A percentile compares a stretch with the other conserved stretches of the same genome.
These are phyloP conservation scores for Pseudomassariella vexata DNA, from an alignment of 2,329 filamentous ascomycete genomes.

Conservation along the genomic window DNA sequence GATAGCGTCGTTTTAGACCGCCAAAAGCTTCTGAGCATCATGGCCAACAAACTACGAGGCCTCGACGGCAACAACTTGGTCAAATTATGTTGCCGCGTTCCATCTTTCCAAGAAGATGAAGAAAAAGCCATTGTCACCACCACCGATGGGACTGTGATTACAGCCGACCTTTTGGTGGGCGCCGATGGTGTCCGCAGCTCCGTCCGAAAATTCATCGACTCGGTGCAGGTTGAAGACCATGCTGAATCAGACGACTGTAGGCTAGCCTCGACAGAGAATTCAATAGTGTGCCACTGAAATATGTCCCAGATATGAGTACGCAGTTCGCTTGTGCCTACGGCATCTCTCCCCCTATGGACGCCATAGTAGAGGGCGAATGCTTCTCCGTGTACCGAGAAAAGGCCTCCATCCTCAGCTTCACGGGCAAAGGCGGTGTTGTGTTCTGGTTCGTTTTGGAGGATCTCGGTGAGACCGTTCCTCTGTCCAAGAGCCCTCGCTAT, in stretches of 20 bases:
- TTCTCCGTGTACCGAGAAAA: background rate
- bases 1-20: too few relatives aligned
- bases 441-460: conserved; percentile 1
- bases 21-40: too few relatives aligned
- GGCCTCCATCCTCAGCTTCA: background rate
- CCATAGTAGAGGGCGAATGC: background rate
- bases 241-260: too few relatives aligned
- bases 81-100: background rate
- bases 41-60: background rate
- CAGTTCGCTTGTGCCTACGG: too few relatives aligned
- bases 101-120: background rate
- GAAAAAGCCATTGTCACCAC: background rate
- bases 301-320: too few relatives aligned
- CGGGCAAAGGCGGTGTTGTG: conserved; percentile 1
- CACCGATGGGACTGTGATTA: too few relatives aligned
- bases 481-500: background rate
- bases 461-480: background rate
- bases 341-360: too few relatives aligned
- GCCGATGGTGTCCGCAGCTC: too few relatives aligned
- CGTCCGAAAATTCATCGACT: too few relatives aligned
- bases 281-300: too few relatives aligned
- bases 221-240: background rate
- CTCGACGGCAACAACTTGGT: background rate
- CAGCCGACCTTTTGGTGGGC: too few relatives aligned
- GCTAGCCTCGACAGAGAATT: too few relatives aligned